Base-by-base conservation (phyloP, 2,329 filamentous ascomycete genomes). In the Pyrenophora graminea region DNA sequence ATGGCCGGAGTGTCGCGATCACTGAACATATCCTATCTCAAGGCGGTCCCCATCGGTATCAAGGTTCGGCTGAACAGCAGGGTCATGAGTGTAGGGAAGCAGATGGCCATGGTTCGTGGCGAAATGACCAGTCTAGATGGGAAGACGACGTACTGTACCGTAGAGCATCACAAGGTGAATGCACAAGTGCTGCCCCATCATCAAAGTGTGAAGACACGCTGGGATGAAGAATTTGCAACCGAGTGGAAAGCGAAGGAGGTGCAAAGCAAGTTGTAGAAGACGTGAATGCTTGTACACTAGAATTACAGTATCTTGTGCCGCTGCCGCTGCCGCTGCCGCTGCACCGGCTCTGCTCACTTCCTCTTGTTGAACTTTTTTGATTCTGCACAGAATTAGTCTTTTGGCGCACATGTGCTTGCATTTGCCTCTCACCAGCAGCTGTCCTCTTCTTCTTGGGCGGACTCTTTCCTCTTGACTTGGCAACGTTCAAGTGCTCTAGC, bases 381-480 rank as follows among this genome's bases (percentile, higher is more conserved):
- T 61, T 77, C 75, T 77, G 57, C 13, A 3, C 2, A 9, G 1
- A 4, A 38, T 61, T 38, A 62, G 51, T 18, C 39, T 52, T 2
- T 13, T 27, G 47, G 19, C 7, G 12, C 13, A 25, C 2, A 3
- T 9, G 8, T 15, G 3, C 8, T 6, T 36, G 30, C 4, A 41
- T 39, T 25, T 30, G 45, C 39, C 65, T 73, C 69, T 64, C 48
- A 78, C 77, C 77, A 51, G 74, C 75, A 61, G 76, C 76, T 38
- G 80, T 85, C 69, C 80, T 86, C 82, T 94, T 95, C 84, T 96
- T 97, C 83, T 95, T 88, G 6, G 93, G 91, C 38, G 88, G 84
- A 48, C 87, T 87, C 80, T 97, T 97, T 61, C 91, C 92, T 78
- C 91, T 86, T 15, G 63, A 67, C 57, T 60, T 56, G 15, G 69